Evolutionary conservation across 1,139 yeast species (phyloP), one percentile per base, ranked within the genome.

Genomic region (Blastobotrys apis): DNA sequence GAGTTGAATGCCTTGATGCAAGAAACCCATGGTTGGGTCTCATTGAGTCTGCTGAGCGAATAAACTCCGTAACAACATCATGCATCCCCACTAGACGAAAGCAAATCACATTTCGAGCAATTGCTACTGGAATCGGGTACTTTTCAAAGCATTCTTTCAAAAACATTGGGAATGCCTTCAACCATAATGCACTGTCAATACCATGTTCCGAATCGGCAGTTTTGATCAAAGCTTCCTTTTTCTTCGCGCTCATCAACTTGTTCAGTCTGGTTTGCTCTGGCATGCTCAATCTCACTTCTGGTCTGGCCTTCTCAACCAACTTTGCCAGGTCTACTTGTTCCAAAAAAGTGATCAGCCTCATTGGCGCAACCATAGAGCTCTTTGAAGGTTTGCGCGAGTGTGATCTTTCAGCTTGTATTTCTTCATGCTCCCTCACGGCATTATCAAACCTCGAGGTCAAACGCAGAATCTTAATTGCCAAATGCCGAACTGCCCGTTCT

Each of bases 181-280:
- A 82, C 98, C 98, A 94, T 20, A 94, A 68, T 0, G 98, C 95
- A 1, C 95, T 81, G 63, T 94, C 98, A 8, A 92, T 90, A 2
- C 97, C 97, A 58, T 88, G 84, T 50, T 85, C 95, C 1, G 95
- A 84, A 55, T 86, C 96, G 0, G 95, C 96, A 12, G 92, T 66
- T 43, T 80, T 73, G 0, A 84, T 71, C 20, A 94, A 65, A 2
- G 85, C 75, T 26, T 84, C 84, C 10, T 49, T 52, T 48, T 78
- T 78, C 50, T 75, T 61, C 53, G 77, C 80, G 39, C 72, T 71
- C 48, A 75, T 78, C 39, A 92, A 65, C 55, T 84, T 84, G 1
- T 80, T 58, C 15, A 90, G 68, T 37, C 97, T 67, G 17, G 80
- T 77, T 38, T 84, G 72, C 63, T 94, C 98, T 0, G 96, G 95